Conservation (phyloP, 73 alveolate genomes). For the Halteria grandinella region DNA sequence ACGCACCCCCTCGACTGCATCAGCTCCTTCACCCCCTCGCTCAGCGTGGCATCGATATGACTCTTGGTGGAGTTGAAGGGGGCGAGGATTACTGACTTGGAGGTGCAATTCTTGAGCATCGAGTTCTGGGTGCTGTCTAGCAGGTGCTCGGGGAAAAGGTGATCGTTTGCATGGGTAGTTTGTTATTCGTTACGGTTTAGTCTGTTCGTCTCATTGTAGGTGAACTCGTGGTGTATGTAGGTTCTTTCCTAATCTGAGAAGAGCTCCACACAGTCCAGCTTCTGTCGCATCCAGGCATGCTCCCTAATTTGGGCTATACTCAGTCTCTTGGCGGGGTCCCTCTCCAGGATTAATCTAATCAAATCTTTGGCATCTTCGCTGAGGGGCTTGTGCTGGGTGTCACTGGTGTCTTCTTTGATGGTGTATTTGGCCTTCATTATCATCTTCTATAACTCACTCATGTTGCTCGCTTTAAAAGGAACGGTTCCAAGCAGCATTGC, state of each 20-base stretch:
- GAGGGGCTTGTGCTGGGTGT: slow-evolving; percentile 39
- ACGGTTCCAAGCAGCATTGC: slow-evolving; percentile 80
- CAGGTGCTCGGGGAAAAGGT: slow-evolving; percentile 61
- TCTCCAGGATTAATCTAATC: slow-evolving; percentile 68
- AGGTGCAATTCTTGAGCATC: slow-evolving; percentile 55
- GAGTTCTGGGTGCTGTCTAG: slow-evolving; percentile 71
- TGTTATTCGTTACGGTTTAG: slow-evolving; percentile 2
- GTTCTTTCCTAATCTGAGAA: slow-evolving; percentile 62
- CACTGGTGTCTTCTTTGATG: slow-evolving; percentile 59
- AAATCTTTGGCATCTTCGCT: slow-evolving; percentile 78
- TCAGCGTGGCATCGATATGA: slow-evolving; percentile 10
- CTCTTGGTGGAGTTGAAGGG: slow-evolving; percentile 69
- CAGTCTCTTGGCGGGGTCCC: slow-evolving; percentile 81
- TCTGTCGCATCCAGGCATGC: slow-evolving; percentile 83
- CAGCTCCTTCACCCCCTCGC: slow-evolving; percentile 52
- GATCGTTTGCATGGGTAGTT: slow-evolving; percentile 14
- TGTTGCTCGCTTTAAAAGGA: slow-evolving; percentile 71
- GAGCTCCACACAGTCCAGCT: slow-evolving; percentile 38
- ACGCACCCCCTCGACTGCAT: slow-evolving; percentile 69
- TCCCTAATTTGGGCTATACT: slow-evolving; percentile 70
- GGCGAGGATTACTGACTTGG: slow-evolving; percentile 71
- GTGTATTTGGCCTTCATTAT: slow-evolving; percentile 76
- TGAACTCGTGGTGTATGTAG: slow-evolving; percentile 50
- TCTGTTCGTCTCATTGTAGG: slow-evolving; percentile 53
- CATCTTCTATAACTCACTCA: slow-evolving; percentile 34